Base-by-base conservation (phyloP, 2,329 filamentous ascomycete genomes). In the Davidsoniella virescens region DNA sequence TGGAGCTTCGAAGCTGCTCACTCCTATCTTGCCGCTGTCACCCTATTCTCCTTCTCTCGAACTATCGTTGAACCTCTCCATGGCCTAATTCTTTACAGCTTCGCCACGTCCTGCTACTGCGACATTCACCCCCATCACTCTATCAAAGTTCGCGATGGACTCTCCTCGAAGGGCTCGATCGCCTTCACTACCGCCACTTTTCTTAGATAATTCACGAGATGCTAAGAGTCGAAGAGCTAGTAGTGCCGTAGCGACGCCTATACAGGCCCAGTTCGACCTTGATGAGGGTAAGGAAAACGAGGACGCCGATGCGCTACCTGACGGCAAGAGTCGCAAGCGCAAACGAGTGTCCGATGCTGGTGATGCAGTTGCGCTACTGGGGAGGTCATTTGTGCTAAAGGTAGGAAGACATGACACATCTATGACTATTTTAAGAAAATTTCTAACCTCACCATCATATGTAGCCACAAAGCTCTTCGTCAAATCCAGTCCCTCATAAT, bases 401-500 rank as follows among this genome's bases (percentile, higher is more conserved):
- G 51, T 50, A 47, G 18, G 41, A 23, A n/a, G 26, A 42, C 9
- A 17, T 17, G 25, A 16, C n/a, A 16, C n/a, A 7, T 48, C 17
- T 18, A 43, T 18, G 26, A 5, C 23, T 33, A 40, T 12, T 20
- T 33, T 12, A 9, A 6, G 4, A 33, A 9, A 12, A 33, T 33
- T 33, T 1, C 52, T 53, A 41, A 51, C 44, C 48, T 18, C 16
- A 20, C 6, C n/a, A 25, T 5, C 38, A 10, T 25, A 8, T 8
- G 2, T 50, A 81, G 77, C 70, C 75, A 39, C 68, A 79, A 58
- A 76, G 75, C 8, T 67, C 69, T 10, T 72, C 70, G 44, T 63
- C 74, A 43, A 67, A 70, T 33, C 57, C 69, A 20, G 73, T 72
- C 57, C 73, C 76, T 46, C 70, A 72, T 52, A 70, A 68, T 20